These are phyloP conservation scores for Panellus pusillus DNA, from an alignment of 768 basidiomycete species.

Conservation along the genomic window DNA sequence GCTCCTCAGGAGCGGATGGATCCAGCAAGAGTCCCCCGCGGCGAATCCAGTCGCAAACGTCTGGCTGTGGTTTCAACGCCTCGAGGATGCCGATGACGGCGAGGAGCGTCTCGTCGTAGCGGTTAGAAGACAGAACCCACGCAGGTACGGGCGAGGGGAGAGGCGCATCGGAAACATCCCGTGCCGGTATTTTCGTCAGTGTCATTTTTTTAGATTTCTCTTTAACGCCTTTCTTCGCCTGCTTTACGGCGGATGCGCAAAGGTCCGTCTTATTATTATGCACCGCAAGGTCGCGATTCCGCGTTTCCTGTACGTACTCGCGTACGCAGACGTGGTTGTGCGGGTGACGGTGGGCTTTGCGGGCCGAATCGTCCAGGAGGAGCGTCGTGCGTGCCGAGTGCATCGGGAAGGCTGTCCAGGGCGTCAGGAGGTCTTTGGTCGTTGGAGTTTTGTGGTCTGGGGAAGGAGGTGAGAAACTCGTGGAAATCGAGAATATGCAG, in stretches of 20 bases:
- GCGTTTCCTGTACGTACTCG: slow-evolving; percentile 43
- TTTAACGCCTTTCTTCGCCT: slow-evolving; percentile 1
- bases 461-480: too few species aligned
- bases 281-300: slow-evolving; percentile 23
- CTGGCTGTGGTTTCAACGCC: slow-evolving; percentile 41
- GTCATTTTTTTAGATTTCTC: slow-evolving; percentile 5
- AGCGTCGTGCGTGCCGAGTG: slow-evolving; percentile 49
- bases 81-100: slow-evolving; percentile 56
- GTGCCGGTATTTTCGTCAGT: neutral
- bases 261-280: neutral
- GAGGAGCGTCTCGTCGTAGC: slow-evolving; percentile 44
- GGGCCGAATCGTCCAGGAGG: slow-evolving; percentile 34
- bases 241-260: neutral
- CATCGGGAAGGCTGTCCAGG: slow-evolving; percentile 50
- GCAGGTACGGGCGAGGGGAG: neutral
- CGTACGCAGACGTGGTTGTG: slow-evolving; percentile 57
- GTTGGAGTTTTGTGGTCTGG: slow-evolving; percentile 51
- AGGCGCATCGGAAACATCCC: too few species aligned
- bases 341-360: slow-evolving; percentile 43
- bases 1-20: neutral
- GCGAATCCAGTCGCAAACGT: slow-evolving; percentile 52
- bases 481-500: too few species aligned
- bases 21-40: slow-evolving; percentile 36
- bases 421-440: slow-evolving; percentile 71
- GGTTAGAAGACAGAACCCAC: neutral